These are phyloP conservation scores for Moringa oleifera DNA, from an alignment of 345 rosid genomes.

Conservation along the genomic window DNA sequence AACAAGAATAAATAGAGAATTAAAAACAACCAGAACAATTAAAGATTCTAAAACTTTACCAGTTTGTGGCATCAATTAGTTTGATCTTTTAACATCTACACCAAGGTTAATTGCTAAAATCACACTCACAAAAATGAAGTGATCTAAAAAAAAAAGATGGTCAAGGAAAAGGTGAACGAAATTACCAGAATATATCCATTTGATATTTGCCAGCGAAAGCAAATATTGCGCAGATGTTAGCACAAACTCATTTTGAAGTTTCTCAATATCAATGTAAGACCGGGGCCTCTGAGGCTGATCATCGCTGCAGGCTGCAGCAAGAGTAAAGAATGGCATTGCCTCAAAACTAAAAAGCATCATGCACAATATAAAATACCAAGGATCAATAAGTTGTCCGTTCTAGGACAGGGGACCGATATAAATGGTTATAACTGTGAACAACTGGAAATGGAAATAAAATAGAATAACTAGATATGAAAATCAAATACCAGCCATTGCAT, in stretches of 20 bases:
- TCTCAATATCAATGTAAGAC: slow-evolving; percentile 53
- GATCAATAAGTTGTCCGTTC: not conserved
- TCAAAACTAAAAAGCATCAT: slow-evolving; percentile 7
- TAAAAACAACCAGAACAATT: not conserved
- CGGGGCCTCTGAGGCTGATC: slow-evolving; percentile 35
- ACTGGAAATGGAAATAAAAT: slow-evolving; percentile 13
- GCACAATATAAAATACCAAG: slow-evolving; percentile 11
- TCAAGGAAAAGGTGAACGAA: slow-evolving; percentile 2
- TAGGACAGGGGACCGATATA: slow-evolving; percentile 1
- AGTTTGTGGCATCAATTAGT: not conserved
- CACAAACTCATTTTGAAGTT: slow-evolving; percentile 73
- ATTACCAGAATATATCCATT: slow-evolving; percentile 68
- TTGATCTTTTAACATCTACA: no score
- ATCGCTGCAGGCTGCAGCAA: slow-evolving; percentile 34
- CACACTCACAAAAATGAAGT: not conserved
- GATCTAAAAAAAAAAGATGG: not conserved
- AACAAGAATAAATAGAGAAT: no score
- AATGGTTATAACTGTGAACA: slow-evolving; percentile 1
- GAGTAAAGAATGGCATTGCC: slow-evolving; percentile 12
- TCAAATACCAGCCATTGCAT: not conserved
- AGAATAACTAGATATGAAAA: slow-evolving; percentile 1
- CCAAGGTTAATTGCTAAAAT: not conserved
- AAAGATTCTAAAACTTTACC: no score
- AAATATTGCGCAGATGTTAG: slow-evolving; percentile 76
- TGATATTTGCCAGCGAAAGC: slow-evolving; percentile 62